A percentile compares a stretch with the other conserved stretches of the same genome.
Conservation (phyloP, 441 rosid species). For the Viola pubescens region DNA sequence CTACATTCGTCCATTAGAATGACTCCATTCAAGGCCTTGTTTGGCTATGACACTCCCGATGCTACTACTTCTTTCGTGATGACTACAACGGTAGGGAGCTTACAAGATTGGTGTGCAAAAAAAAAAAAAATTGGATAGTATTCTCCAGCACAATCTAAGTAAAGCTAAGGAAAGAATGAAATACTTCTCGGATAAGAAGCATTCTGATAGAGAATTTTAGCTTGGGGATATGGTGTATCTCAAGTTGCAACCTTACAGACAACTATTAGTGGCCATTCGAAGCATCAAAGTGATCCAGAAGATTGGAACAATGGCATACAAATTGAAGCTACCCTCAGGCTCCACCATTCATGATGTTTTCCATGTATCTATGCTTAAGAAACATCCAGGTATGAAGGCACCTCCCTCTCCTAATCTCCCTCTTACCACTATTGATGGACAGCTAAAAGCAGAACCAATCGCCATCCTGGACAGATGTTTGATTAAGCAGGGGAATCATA, state of each 20-base stretch:
- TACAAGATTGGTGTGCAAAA: background rate
- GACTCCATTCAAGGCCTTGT: background rate
- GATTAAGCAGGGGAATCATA: background rate
- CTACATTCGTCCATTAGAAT: background rate
- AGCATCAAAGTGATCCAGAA: too few species aligned
- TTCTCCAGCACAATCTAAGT: background rate
- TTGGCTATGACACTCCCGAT: background rate
- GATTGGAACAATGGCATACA: too few species aligned
- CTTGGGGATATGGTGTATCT: background rate
- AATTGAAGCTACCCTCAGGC: too few species aligned
- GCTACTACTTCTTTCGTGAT: background rate
- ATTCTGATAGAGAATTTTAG: background rate
- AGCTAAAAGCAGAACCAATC: fast-evolving
- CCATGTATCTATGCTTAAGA: background rate
- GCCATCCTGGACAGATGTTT: background rate
- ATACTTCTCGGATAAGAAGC: background rate
- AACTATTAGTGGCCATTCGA: background rate
- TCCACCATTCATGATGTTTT: too few species aligned
- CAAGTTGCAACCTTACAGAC: background rate
- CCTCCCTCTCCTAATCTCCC: background rate
- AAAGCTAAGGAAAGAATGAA: background rate
- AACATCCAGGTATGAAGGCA: background rate
- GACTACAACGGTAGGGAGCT: background rate
- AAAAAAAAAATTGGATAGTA: background rate
- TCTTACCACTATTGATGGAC: background rate